Evolutionary conservation across 2,329 filamentous ascomycete genomes (phyloP).

Genomic region (Alternaria sp.): DNA sequence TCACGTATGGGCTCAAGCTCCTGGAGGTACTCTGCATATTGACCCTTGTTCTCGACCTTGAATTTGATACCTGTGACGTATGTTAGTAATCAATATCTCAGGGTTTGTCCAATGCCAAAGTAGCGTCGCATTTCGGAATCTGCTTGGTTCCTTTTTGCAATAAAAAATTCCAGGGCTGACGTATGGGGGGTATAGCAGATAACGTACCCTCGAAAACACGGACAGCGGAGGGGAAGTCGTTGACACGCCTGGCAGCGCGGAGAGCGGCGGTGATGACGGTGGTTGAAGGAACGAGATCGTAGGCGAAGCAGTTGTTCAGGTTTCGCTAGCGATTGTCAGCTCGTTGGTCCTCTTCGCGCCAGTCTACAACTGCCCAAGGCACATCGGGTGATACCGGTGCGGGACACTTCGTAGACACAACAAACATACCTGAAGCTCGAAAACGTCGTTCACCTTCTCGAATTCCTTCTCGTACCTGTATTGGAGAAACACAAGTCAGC

Average conservation of each 20-base stretch:
- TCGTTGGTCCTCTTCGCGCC: conserved; percentile 3
- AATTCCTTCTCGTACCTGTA: conserved; percentile 99
- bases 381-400: conserved; percentile 27
- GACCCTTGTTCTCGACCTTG: conserved; percentile 98
- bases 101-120: conserved; percentile 13
- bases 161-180: background rate
- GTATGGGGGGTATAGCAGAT: background rate
- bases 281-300: conserved; percentile 97
- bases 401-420: conserved; percentile 10
- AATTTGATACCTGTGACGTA: conserved; percentile 82
- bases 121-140: background rate
- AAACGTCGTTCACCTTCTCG: conserved; percentile 95
- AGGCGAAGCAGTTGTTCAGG: conserved; percentile 99
- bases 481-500: conserved; percentile 37
- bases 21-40: conserved; percentile 96
- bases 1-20: conserved; percentile 92
- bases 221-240: conserved; percentile 98
- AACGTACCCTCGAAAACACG: conserved; percentile 95
- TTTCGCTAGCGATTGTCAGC: conserved; percentile 70
- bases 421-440: conserved; percentile 92
- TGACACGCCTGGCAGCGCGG: conserved; percentile 92
- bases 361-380: conserved; percentile 13
- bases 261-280: conserved; percentile 91
- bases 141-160: background rate
- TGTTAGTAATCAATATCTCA: conserved; percentile 35